These are phyloP conservation scores for Fusarium sp. DNA, from an alignment of 2,329 filamentous ascomycete species.

Conservation along the genomic window DNA sequence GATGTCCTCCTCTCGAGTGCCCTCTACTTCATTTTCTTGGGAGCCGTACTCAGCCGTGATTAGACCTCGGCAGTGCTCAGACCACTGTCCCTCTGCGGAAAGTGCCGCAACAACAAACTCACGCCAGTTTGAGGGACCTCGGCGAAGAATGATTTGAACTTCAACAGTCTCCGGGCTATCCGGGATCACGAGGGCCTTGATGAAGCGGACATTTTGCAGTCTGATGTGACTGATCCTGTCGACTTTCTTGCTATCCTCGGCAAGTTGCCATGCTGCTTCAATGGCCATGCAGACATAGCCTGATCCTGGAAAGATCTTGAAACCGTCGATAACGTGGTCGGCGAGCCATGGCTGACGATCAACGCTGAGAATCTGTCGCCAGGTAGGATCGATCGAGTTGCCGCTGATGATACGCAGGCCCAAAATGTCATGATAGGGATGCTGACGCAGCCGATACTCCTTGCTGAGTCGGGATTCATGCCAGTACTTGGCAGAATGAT, in stretches of 20 bases:
- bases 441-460: neutral
- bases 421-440: neutral
- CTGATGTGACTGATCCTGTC: neutral
- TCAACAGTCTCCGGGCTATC: neutral
- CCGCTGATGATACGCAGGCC: neutral
- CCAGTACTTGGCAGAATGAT: slow-evolving; percentile 42
- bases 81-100: neutral
- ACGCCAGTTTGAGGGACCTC: neutral
- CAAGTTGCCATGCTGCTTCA: neutral
- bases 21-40: neutral
- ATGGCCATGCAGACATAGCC: neutral
- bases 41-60: neutral
- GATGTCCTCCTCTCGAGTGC: neutral
- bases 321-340: neutral
- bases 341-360: neutral
- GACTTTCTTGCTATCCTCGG: neutral
- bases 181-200: neutral
- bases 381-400: neutral
- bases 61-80: neutral
- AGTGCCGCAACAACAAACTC: neutral
- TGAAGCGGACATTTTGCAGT: neutral
- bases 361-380: neutral
- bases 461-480: neutral
- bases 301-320: neutral
- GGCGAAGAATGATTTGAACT: neutral